Conservation (phyloP, 2,329 filamentous ascomycete species). For the Coleophoma cylindrospora region DNA sequence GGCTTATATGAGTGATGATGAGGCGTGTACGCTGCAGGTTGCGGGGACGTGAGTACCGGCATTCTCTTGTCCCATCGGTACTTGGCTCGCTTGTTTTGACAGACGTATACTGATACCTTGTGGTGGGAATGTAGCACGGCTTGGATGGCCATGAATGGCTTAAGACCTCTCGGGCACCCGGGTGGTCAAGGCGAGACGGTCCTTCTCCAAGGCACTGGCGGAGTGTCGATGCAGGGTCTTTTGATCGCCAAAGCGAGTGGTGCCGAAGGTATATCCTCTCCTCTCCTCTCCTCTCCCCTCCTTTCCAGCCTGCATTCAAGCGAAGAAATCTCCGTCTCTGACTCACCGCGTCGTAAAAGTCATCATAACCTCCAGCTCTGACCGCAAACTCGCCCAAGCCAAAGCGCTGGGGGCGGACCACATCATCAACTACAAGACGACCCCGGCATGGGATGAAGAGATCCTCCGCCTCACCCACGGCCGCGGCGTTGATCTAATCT, state of each 20-base stretch:
- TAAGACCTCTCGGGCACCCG: slow-evolving; percentile 47
- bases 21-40: slow-evolving; percentile 56
- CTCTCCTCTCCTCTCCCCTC: too few relatives aligned
- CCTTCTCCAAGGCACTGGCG: slow-evolving; percentile 50
- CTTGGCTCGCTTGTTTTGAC: too few relatives aligned
- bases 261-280: slow-evolving; percentile 32
- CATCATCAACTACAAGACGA: slow-evolving; percentile 48
- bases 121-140: slow-evolving; percentile 36
- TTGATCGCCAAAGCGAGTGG: slow-evolving; percentile 50
- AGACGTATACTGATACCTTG: too few relatives aligned
- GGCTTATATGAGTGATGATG: slow-evolving; percentile 50
- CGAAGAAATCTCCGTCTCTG: slow-evolving; percentile 20
- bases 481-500: slow-evolving; percentile 46
- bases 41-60: slow-evolving; percentile 36
- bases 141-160: slow-evolving; percentile 60
- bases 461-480: slow-evolving; percentile 40
- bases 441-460: slow-evolving; percentile 43
- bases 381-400: too few relatives aligned
- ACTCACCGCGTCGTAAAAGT: slow-evolving; percentile 23
- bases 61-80: too few relatives aligned
- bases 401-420: slow-evolving; percentile 37
- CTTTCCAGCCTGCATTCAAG: slow-evolving; percentile 15
- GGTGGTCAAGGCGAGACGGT: slow-evolving; percentile 40
- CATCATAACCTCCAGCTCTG: neutral
- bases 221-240: slow-evolving; percentile 44